Evolutionary conservation across 2,329 filamentous ascomycete genomes (phyloP).

Genomic region (Cadophora sp.): DNA sequence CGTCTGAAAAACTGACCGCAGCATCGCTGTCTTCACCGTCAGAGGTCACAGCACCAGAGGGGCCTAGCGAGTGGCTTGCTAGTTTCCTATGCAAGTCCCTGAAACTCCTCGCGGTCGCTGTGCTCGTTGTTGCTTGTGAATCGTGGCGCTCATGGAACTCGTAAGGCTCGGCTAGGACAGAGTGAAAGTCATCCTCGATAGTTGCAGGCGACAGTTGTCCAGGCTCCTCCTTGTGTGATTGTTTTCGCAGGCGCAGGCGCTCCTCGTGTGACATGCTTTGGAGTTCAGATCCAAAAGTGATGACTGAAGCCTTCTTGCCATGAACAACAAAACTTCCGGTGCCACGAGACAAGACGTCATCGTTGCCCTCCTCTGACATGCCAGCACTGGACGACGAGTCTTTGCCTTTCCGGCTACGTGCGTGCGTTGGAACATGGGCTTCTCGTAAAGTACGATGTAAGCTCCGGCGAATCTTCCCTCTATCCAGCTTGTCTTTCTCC

Average conservation of each 20-base stretch:
- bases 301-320: conserved; percentile 96
- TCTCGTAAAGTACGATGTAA: conserved; percentile 90
- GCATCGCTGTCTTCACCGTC: conserved; percentile 65
- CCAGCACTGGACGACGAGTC: conserved; percentile 69
- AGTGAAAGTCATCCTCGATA: conserved; percentile 57
- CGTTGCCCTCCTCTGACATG: conserved; percentile 53
- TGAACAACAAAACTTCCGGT: conserved; percentile 94
- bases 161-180: conserved; percentile 54
- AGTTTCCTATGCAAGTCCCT: conserved; percentile 68
- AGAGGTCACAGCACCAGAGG: conserved; percentile 37
- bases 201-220: conserved; percentile 32
- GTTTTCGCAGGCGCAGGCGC: conserved; percentile 68
- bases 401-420: conserved; percentile 78
- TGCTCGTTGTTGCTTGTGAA: conserved; percentile 70
- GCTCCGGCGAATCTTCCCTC: conserved; percentile 74
- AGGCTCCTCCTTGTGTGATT: conserved; percentile 51
- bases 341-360: conserved; percentile 77
- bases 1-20: conserved; percentile 66
- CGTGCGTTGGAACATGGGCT: conserved; percentile 68
- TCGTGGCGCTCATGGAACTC: conserved; percentile 57
- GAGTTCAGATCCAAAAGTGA: conserved; percentile 95
- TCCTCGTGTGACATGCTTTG: conserved; percentile 79
- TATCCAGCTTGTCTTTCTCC: conserved; percentile 46
- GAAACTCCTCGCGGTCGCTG: conserved; percentile 70
- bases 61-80: conserved; percentile 55